Conservation (phyloP, 202 grass and related monocot species). For the Thinopyrum obtusiflorum region DNA sequence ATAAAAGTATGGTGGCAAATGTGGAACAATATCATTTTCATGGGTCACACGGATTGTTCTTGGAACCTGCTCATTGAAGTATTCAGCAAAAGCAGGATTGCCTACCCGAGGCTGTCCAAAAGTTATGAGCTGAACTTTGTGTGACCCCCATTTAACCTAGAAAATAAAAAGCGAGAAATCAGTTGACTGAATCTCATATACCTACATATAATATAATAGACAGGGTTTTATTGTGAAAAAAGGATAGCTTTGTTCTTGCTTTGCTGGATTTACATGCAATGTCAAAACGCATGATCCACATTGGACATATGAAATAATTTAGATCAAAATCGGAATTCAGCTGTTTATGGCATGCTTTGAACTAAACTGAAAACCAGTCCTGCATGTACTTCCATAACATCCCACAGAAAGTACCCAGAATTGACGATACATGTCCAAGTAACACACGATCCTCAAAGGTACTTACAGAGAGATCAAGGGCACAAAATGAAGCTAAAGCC, state of each 20-base stretch:
- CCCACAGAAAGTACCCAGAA: background rate
- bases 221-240: background rate
- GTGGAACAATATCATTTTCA: conserved; percentile 88
- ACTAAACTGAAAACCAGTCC: background rate
- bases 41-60: conserved; percentile 68
- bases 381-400: background rate
- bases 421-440: background rate
- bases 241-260: background rate
- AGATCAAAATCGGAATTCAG: conserved; percentile 1
- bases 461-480: conserved; percentile 86
- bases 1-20: conserved; percentile 80
- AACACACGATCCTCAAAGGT: background rate
- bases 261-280: conserved; percentile 8
- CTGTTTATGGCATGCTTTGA: background rate
- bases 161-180: conserved; percentile 25
- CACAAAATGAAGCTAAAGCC: conserved; percentile 87
- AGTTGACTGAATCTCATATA: conserved; percentile 2
- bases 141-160: conserved; percentile 67
- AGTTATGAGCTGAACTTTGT: conserved; percentile 68
- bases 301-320: conserved; percentile 11
- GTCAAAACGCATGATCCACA: background rate
- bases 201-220: conserved; percentile 10
- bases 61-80: conserved; percentile 67
- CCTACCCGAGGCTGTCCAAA: conserved; percentile 93
- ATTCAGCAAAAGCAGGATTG: conserved; percentile 83